Conservation (phyloP, 768 basidiomycete species). For the Psilocybe azurescens region DNA sequence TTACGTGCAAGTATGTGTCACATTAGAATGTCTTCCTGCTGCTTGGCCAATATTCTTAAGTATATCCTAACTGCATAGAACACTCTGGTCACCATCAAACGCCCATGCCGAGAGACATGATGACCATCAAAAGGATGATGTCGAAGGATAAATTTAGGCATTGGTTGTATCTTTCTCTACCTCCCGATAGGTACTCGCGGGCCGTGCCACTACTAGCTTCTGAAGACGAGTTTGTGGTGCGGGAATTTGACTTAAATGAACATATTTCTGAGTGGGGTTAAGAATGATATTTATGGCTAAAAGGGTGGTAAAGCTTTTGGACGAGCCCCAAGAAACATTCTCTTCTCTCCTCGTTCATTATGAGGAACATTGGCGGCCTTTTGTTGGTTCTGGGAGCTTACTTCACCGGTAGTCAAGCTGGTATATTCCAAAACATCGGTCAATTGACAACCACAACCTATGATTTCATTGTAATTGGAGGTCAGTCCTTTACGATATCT, state of each 20-base stretch:
- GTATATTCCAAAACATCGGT: slow-evolving; percentile 1
- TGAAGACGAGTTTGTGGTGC: too few species aligned
- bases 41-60: too few species aligned
- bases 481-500: neutral
- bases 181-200: neutral
- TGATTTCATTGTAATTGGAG: slow-evolving; percentile 13
- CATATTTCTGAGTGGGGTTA: neutral
- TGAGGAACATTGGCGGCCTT: neutral
- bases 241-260: too few species aligned
- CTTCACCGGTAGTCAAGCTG: neutral
- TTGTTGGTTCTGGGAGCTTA: neutral
- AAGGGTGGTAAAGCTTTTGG: neutral
- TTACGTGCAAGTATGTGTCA: too few species aligned
- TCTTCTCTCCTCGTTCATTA: neutral
- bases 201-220: neutral
- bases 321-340: too few species aligned
- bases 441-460: neutral
- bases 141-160: too few species aligned
- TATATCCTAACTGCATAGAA: too few species aligned
- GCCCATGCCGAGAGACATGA: too few species aligned
- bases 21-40: too few species aligned
- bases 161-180: too few species aligned
- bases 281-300: neutral
- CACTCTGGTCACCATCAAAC: too few species aligned
- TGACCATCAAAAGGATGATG: too few species aligned